Percentiles rank a stretch among this genome's conserved stretches.
Evolutionary conservation across 345 rosid species (phyloP).

Genomic region (Camelina neglecta): DNA sequence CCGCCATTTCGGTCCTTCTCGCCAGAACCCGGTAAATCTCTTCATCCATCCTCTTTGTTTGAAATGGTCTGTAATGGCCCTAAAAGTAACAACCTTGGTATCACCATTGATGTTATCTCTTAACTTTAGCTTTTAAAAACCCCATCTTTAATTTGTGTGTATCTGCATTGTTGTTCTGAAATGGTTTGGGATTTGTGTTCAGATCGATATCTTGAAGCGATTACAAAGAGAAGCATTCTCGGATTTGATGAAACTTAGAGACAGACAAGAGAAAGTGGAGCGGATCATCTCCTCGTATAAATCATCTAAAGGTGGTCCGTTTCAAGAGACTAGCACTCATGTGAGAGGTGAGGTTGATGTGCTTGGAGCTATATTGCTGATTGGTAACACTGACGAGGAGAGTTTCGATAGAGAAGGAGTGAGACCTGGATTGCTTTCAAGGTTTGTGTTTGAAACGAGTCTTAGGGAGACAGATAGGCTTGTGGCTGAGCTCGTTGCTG

Average conservation of each 20-base stretch:
- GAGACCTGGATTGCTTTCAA: conserved; percentile 63
- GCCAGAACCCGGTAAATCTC: conserved; percentile 68
- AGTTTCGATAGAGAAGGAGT: conserved; percentile 59
- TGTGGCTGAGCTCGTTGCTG: conserved; percentile 63
- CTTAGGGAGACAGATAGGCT: conserved; percentile 64
- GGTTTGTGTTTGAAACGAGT: conserved; percentile 69
- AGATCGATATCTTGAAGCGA: conserved; percentile 95
- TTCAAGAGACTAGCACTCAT: conserved; percentile 67
- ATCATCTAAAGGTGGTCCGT: conserved; percentile 59
- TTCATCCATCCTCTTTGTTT: not conserved
- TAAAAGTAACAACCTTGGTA: too few relatives aligned
- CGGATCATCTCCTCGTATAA: conserved; percentile 59
- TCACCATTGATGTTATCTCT: not conserved
- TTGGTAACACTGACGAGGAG: conserved; percentile 54
- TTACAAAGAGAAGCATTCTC: conserved; percentile 89
- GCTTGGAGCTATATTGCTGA: conserved; percentile 65
- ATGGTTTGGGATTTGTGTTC: conserved; percentile 32
- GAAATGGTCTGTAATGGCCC: not conserved
- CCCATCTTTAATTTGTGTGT: not conserved
- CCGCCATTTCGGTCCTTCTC: conserved; percentile 48
- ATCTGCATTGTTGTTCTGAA: conserved; percentile 3
- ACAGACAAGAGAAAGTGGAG: conserved; percentile 88
- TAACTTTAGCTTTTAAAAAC: too few relatives aligned
- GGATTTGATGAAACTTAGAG: conserved; percentile 84
- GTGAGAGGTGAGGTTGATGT: conserved; percentile 76